Base-by-base conservation (phyloP, 192 early-diverging fungal species). In the Allomyces javanicus region DNA sequence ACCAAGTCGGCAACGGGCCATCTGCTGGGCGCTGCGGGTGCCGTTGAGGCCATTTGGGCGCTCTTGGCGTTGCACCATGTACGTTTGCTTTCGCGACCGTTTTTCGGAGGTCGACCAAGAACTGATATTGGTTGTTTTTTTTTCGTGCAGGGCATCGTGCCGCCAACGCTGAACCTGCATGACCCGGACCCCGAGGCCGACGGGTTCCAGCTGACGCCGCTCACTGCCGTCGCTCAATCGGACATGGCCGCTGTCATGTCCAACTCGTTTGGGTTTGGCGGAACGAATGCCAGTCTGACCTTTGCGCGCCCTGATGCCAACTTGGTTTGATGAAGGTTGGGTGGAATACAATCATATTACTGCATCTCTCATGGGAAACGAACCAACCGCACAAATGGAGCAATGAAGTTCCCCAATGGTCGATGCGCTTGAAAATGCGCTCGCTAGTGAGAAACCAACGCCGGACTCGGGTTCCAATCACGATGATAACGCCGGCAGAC, bases 231-330 rank as follows among this genome's bases (percentile, higher is more conserved):
- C 69, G 74, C 78, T 14, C 76, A 81, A 43, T 72, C 76, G 0
- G 66, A 71, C 11, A 72, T 93, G 43, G 69, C 78, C 33, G 84
- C 82, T 0, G 89, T 86, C 0, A 68, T 97, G 33, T 86, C 88
- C 25, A 93, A 93, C 75, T 89, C 86, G 33, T 94, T 97, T 82
- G 92, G 92, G 14, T 94, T 94, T 83, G 92, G 92, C 65, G 87
- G 87, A 50, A 87, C 86, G 1, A 89, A 89, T 68, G 84, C 84
- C 0, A 80, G 81, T 6, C 74, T 91, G 22, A 78, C 83, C 61
- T 88, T 91, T 73, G 64, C 79, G 50, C 50, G 17, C 12, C 17
- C 33, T 9, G 33, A 40, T 40, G 33, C 33, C 33, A 40, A 40
- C 9, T 40, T 40, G 33, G 7, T 40, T 40, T 40, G 33, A 40